Base-by-base conservation (phyloP, 225 moss, liverwort and hornwort species). In the Physcomitrellopsis africana region DNA sequence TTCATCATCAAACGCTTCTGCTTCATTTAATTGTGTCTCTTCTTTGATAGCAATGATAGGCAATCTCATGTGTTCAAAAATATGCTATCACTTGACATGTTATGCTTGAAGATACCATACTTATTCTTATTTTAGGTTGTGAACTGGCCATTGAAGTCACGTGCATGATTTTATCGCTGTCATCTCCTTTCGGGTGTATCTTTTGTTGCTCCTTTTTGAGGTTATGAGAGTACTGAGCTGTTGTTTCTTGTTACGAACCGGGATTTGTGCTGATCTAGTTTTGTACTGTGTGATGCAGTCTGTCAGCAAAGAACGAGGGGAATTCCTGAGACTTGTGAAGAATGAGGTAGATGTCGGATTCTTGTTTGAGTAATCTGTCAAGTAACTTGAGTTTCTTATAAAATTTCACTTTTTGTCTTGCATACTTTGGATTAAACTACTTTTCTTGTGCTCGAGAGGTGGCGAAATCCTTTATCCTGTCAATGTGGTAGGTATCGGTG, bases 261-360 rank as follows among this genome's bases (percentile, higher is more conserved):
- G 7, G 3, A 6, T 29, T 12, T 64, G 8, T 51, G 74, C 74
- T 80, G 60, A 85, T 29, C 52, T 19, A 51, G 24, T 63, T 67
- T 41, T 68, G 4, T 51, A 20, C 64, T 80, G 51, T 82, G 72
- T 80, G 74, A 63, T 87, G 87, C 92, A 96, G 96, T 97, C 97
- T 80, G 99, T 99, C 29, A 99, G 95, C 76, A 99, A 99, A 81
- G 99, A 99, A 92, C 92, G 99, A 82, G 91, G 90, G 23, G 99
- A 95, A 62, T 99, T 99, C 69, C 75, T 99, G 77, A 85, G 93
- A 80, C 95, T 99, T 72, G 99, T 99, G 57, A 93, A 95, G 77
- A 89, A 82, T 69, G 99, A 99, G 96, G 96, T 96, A 81, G 27
- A 4, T 11, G 45, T 73, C 2, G 53, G 68, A 67, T 19, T 67